Conservation (phyloP, 1,139 yeast genomes). For the Scheffersomyces segobiensis region DNA sequence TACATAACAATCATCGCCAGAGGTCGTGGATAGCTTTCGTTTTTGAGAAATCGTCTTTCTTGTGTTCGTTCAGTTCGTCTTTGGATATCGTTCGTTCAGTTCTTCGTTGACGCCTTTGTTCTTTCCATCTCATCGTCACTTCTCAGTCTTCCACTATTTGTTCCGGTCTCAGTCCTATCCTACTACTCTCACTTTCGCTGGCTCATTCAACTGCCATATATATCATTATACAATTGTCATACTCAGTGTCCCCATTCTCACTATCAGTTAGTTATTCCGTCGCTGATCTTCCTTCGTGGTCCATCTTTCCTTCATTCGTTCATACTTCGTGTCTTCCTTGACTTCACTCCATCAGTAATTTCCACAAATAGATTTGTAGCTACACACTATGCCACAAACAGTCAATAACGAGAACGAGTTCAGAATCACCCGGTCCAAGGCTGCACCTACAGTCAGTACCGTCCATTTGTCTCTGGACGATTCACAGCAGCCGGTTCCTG, state of each 20-base stretch:
- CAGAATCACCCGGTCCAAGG: constrained; percentile 36
- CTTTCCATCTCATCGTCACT: background rate
- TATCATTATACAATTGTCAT: background rate
- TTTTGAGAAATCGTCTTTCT: background rate
- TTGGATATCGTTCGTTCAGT: background rate
- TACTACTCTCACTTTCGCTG: background rate
- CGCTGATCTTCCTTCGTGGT: background rate
- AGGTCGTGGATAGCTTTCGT: background rate
- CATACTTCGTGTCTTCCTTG: background rate
- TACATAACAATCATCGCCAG: background rate
- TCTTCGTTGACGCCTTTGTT: background rate
- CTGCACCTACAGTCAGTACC: constrained; percentile 8
- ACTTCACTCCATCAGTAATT: background rate
- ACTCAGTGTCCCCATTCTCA: background rate
- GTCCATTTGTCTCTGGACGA: constrained; percentile 1
- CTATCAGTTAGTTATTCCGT: background rate
- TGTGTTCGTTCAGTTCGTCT: background rate
- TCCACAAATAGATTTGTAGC: background rate
- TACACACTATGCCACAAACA: constrained; percentile 31
- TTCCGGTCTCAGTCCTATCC: background rate
- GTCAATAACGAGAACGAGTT: constrained; percentile 46
- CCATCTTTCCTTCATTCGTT: background rate
- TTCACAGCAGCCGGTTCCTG: constrained; percentile 7
- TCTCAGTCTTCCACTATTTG: background rate
- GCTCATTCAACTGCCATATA: background rate